Conservation (phyloP, 768 basidiomycete species). For the Rubroboletus pulcherrimus region DNA sequence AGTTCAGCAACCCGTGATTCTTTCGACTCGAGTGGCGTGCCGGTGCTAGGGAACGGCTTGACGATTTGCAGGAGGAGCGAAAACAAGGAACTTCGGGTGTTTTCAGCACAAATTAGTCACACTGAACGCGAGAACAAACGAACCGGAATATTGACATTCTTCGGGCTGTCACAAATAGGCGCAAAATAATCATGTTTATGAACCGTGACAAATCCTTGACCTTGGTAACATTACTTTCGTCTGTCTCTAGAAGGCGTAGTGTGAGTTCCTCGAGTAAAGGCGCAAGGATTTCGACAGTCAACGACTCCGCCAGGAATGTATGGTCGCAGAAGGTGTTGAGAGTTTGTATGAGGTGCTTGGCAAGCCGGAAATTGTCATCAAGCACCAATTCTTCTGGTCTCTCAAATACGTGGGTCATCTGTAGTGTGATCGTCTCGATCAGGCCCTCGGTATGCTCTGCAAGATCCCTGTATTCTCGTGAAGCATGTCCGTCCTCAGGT, state of each 20-base stretch:
- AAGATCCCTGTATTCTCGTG: slow-evolving; percentile 69
- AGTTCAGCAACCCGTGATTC: slow-evolving; percentile 90
- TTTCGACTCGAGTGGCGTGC: slow-evolving; percentile 68
- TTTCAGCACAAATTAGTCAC: slow-evolving; percentile 3
- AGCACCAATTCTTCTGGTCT: slow-evolving; percentile 67
- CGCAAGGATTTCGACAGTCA: slow-evolving; percentile 81
- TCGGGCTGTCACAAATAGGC: slow-evolving; percentile 86
- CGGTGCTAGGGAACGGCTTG: slow-evolving; percentile 76
- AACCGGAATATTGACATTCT: slow-evolving; percentile 90
- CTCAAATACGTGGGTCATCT: slow-evolving; percentile 92
- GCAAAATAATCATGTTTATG: slow-evolving; percentile 97
- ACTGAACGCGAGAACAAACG: slow-evolving; percentile 22
- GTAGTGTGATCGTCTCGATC: slow-evolving; percentile 84
- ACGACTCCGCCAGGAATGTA: slow-evolving; percentile 76
- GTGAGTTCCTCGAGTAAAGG: slow-evolving; percentile 91
- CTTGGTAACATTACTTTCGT: slow-evolving; percentile 77
- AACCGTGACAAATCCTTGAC: slow-evolving; percentile 93
- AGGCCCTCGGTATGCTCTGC: slow-evolving; percentile 79
- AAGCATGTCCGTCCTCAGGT: slow-evolving; percentile 68
- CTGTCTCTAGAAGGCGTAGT: slow-evolving; percentile 86
- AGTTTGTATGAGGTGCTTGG: slow-evolving; percentile 96
- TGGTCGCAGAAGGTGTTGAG: slow-evolving; percentile 95
- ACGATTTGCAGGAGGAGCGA: slow-evolving; percentile 76
- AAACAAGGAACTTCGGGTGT: slow-evolving; percentile 52
- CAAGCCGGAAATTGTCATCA: slow-evolving; percentile 84